phyloP scores from a whole-genome alignment of 2,329 filamentous ascomycete species.

The Colletotrichum sansevieriae region DNA sequence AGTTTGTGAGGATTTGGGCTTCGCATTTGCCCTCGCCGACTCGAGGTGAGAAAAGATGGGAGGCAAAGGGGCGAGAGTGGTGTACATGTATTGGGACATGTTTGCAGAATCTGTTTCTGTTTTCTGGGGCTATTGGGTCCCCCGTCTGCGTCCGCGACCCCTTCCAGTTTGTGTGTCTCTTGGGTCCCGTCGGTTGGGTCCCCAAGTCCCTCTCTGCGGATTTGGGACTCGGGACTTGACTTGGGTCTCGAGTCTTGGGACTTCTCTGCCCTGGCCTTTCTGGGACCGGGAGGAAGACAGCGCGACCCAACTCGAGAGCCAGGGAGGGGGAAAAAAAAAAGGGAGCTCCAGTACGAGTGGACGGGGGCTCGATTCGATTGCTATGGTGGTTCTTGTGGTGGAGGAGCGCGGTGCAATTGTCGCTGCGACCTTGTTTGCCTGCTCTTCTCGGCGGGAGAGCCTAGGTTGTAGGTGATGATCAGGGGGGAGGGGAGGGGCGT shows the following conservation, averaged over 20 bases:
- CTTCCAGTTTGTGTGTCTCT: neutral
- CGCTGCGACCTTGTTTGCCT: neutral
- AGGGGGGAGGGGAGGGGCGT: slow-evolving; percentile 17
- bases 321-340: slow-evolving; percentile 22
- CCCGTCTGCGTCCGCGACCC: too few relatives aligned
- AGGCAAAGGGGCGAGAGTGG: slow-evolving; percentile 40
- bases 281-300: slow-evolving; percentile 26
- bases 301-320: too few relatives aligned
- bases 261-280: slow-evolving; percentile 29
- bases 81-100: slow-evolving; percentile 43
- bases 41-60: slow-evolving; percentile 38
- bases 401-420: slow-evolving; percentile 2
- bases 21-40: slow-evolving; percentile 28
- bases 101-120: slow-evolving; percentile 38
- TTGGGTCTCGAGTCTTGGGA: neutral
- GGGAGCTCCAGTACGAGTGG: slow-evolving; percentile 28
- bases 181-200: slow-evolving; percentile 1
- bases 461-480: slow-evolving; percentile 1
- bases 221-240: neutral
- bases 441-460: slow-evolving; percentile 7
- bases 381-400: slow-evolving; percentile 1
- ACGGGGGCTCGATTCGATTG: slow-evolving; percentile 18
- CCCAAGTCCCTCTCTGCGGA: neutral
- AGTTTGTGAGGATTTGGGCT: neutral
- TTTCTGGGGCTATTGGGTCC: slow-evolving; percentile 28